Evolutionary conservation across 192 early-diverging fungal species (phyloP).

Genomic region (Pilaira anomala): DNA sequence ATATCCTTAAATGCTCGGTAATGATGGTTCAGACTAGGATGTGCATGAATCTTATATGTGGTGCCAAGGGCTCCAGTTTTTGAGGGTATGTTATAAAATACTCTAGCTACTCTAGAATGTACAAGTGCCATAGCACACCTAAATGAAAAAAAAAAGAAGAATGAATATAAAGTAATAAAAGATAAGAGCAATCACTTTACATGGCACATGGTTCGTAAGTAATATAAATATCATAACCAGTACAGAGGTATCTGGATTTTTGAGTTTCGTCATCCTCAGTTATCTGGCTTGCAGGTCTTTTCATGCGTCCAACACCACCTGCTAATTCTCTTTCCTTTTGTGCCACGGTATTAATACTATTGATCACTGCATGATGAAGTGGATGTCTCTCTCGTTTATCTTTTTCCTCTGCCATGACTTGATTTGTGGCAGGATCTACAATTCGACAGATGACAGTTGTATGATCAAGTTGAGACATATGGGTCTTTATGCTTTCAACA

Average conservation of each 20-base stretch:
- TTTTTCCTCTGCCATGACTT: constrained; percentile 43
- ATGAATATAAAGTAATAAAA: no score
- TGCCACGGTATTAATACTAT: constrained; percentile 67
- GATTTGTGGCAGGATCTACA: constrained; percentile 50
- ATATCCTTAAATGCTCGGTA: constrained; percentile 49
- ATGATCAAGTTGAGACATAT: constrained; percentile 37
- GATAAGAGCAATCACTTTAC: constrained; percentile 37
- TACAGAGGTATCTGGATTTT: constrained; percentile 68
- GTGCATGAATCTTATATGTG: constrained; percentile 65
- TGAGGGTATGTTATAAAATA: constrained; percentile 70
- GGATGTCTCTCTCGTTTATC: constrained; percentile 63
- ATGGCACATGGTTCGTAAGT: constrained; percentile 86
- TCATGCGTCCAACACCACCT: constrained; percentile 9
- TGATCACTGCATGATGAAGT: constrained; percentile 77
- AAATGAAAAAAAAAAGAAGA: constrained; percentile 17
- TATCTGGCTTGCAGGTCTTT: constrained; percentile 24
- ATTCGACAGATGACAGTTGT: constrained; percentile 43
- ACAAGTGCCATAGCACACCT: constrained; percentile 91
- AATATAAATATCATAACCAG: constrained; percentile 77
- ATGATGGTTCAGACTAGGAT: constrained; percentile 72
- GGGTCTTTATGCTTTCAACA: constrained; percentile 30
- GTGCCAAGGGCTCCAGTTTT: constrained; percentile 54
- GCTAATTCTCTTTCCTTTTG: constrained; percentile 43
- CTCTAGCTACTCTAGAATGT: constrained; percentile 85
- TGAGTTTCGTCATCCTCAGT: neutral